phyloP scores from a whole-genome alignment of 2,329 filamentous ascomycete genomes.

The Aspergillus unguis region DNA sequence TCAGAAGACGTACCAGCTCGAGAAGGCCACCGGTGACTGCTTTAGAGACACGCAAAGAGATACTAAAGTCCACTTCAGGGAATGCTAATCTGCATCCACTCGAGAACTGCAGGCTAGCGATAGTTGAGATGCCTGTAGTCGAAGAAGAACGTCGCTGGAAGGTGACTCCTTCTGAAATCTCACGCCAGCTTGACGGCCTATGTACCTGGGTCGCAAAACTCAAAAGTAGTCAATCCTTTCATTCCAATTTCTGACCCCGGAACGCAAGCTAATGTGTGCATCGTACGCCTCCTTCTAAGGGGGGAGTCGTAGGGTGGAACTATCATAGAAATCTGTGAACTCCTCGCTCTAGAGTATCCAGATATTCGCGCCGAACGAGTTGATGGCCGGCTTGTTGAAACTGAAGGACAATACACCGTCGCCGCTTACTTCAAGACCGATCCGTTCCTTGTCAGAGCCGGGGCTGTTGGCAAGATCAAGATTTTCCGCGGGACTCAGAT shows the following conservation, averaged over 20 bases:
- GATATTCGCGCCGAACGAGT: slow-evolving; percentile 16
- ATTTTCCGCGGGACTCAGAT: slow-evolving; percentile 7
- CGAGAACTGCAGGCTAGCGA: slow-evolving; percentile 16
- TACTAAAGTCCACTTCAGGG: background rate
- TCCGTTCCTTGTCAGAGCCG: slow-evolving; percentile 28
- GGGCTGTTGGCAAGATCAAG: slow-evolving; percentile 24
- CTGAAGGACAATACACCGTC: slow-evolving; percentile 16
- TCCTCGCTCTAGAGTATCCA: slow-evolving; percentile 23
- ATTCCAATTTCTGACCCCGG: background rate
- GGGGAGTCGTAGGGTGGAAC: background rate
- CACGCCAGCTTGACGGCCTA: slow-evolving; percentile 9
- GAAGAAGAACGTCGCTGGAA: slow-evolving; percentile 19
- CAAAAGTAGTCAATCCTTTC: slow-evolving; percentile 17
- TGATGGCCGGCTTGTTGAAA: slow-evolving; percentile 11
- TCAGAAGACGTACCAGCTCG: background rate
- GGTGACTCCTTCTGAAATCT: slow-evolving; percentile 16
- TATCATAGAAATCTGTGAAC: slow-evolving; percentile 21
- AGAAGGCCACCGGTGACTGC: background rate
- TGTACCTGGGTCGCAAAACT: slow-evolving; percentile 14
- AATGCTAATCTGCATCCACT: slow-evolving; percentile 24
- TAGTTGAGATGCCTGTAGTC: slow-evolving; percentile 7
- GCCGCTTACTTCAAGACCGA: slow-evolving; percentile 25
- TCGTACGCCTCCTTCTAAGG: background rate
- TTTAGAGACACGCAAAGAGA: background rate
- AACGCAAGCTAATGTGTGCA: background rate